Base-by-base conservation (phyloP, 495 filamentous ascomycete genomes). In the Oidiodendron maius region DNA sequence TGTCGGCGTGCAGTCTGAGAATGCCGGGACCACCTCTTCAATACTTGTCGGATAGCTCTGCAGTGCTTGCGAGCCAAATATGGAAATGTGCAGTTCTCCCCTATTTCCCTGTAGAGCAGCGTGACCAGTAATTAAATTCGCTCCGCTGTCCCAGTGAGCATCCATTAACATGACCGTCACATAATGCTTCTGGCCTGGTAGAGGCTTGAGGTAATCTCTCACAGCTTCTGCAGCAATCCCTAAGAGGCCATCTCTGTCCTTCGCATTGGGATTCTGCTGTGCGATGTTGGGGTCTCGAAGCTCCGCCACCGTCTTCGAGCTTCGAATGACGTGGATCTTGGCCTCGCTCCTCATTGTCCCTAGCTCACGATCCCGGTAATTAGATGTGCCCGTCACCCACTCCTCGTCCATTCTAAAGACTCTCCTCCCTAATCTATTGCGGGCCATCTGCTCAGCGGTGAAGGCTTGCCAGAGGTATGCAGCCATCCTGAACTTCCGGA, bases 401-500 rank as follows among this genome's bases (percentile, higher is more conserved):
- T 91, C 87, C 63, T 96, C 91, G 46, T 96, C 91, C 53, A 91
- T 87, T 35, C 90, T 74, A 61, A 95, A 95, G 38, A 81, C 86
- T 18, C 91, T 78, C 21, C 91, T 77, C 2, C 89, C 89, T 44
- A 96, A 76, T 38, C 81, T 83, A 63, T 91, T 84, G 49, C 89
- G 86, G 63, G 78, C 84, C 90, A 96, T 96, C 61, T 96, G 89
- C 60, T 95, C 89, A 11, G 86, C 87, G 0, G 91, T 96, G 59
- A 93, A 96, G 6, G 89, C 88, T 62, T 96, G 91, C 91, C 91
- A 96, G 2, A 96, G 74, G 61, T 96, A 94, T 15, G 89, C 90
- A 18, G 89, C 83, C 81, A 89, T 94, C 45, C 89, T 78, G 58
- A 87, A 95, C 64, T 96, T 96, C 47, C 78, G 76, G 53, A 93